phyloP scores from a whole-genome alignment of 352 stramenopile genomes.

The Phytopythium sindhum region DNA sequence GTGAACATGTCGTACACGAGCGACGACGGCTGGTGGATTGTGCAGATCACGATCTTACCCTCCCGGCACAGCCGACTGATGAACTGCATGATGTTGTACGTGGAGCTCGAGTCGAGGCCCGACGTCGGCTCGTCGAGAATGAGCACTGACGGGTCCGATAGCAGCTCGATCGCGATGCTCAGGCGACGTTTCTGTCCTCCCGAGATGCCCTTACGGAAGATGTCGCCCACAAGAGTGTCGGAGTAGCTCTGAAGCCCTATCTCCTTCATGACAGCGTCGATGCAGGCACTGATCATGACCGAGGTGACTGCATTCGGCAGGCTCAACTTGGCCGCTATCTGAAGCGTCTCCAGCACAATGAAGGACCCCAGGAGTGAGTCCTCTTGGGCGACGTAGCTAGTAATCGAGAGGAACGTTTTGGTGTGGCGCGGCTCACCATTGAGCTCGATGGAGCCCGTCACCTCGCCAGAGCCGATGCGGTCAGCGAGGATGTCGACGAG shows the following conservation, averaged over 20 bases:
- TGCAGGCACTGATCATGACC: conserved; percentile 23
- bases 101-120: conserved; percentile 44
- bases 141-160: conserved; percentile 66
- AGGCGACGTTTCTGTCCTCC: conserved; percentile 79
- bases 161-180: conserved; percentile 73
- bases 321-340: conserved; percentile 56
- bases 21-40: conserved; percentile 71
- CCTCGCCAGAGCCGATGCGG: conserved; percentile 38
- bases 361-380: conserved; percentile 64
- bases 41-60: conserved; percentile 50
- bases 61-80: conserved; percentile 29
- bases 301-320: conserved; percentile 31
- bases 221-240: conserved; percentile 65
- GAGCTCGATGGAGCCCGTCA: conserved; percentile 48
- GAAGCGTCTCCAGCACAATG: conserved; percentile 63
- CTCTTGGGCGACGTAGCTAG: conserved; percentile 69
- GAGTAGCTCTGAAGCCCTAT: conserved; percentile 45
- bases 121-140: conserved; percentile 81
- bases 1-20: conserved; percentile 58
- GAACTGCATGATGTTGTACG: conserved; percentile 47
- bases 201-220: conserved; percentile 72
- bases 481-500: conserved; percentile 63
- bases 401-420: conserved; percentile 38
- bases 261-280: conserved; percentile 51
- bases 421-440: conserved; percentile 33